Base-by-base conservation (phyloP, 2,329 filamentous ascomycete species). In the Neurospora sp. region DNA sequence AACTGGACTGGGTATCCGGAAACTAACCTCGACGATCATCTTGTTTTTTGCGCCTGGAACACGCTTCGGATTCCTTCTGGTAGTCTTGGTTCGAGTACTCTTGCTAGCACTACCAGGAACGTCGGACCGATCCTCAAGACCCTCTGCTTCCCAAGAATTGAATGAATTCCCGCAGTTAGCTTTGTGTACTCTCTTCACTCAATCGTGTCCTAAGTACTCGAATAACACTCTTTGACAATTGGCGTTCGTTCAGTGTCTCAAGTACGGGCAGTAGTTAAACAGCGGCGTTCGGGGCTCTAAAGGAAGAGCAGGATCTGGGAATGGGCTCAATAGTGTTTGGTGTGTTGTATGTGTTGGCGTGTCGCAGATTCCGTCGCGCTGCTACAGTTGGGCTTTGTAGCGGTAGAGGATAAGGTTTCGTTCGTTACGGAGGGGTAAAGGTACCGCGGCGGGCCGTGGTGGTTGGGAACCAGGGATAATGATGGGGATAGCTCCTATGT, bases 11-110 rank as follows among this genome's bases (percentile, higher is more conserved):
- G 67, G 40, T 6, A 62, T 46, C 11, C 28, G 39, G 38, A 33
- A 52, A 74, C 74, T 66, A 72, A 79, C 79, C 75, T 81, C 79
- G 73, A 81, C 78, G 74, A 81, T 80, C 79, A 81, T 81, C 70
- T 73, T 79, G 38, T 62, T 62, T 62, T 62, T 62, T 62, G 52
- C 52, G 52, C 52, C 52, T 33, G 28, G 52, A 62, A 62, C 13
- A 28, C 52, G 52, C 28, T 62, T 62, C 52, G 23, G 52, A 62
- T 62, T 62, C 52, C 52, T 62, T 62, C 52, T 62, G 13, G 52
- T 62, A 33, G 52, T 5, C 23, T 33, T 62, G 46, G 46, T 28
- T 52, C 46, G 46, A 52, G 46, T 52, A 73, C 71, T 62, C 43
- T 66, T 43, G 66, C 52, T 62, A 62, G 52, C 52, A 62, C 52